phyloP scores from a whole-genome alignment of 768 basidiomycete species.

The Postia placenta region DNA sequence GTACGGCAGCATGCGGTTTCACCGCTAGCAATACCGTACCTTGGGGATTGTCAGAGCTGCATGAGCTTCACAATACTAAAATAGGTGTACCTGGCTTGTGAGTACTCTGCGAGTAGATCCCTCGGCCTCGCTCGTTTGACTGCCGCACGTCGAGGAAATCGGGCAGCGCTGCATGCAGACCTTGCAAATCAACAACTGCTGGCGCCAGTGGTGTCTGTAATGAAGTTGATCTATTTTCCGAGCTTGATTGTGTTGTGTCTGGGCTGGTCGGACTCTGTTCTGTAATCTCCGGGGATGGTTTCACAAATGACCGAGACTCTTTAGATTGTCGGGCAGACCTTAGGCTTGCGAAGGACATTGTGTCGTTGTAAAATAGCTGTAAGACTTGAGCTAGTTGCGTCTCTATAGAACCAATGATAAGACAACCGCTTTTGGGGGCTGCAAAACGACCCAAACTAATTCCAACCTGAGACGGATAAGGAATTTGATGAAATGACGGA shows the following conservation, averaged over 20 bases:
- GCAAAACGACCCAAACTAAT: too few relatives aligned
- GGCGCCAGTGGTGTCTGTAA: too few relatives aligned
- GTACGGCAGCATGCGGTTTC: slow-evolving; percentile 54
- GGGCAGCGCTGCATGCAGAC: slow-evolving; percentile 34
- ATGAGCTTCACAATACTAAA: too few relatives aligned
- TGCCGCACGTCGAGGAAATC: slow-evolving; percentile 33
- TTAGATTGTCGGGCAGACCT: slow-evolving; percentile 18
- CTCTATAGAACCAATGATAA: too few relatives aligned
- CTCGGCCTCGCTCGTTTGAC: slow-evolving; percentile 35
- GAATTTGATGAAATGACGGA: too few relatives aligned
- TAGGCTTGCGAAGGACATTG: slow-evolving; percentile 22
- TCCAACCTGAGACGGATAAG: too few relatives aligned
- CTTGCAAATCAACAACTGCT: too few relatives aligned
- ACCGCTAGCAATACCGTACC: slow-evolving; percentile 54
- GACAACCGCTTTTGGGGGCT: too few relatives aligned
- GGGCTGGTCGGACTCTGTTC: background rate
- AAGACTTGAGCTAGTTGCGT: too few relatives aligned
- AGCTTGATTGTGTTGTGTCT: background rate
- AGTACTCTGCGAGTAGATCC: slow-evolving; percentile 34
- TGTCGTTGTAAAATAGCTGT: too few relatives aligned
- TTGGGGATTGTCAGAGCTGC: slow-evolving; percentile 22
- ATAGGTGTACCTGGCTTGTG: slow-evolving; percentile 31
- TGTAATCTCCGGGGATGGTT: background rate
- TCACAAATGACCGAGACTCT: slow-evolving; percentile 20
- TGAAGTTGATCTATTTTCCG: background rate